Evolutionary conservation across 73 alveolate genomes (phyloP).

Genomic region (Paramecium sonneborni): DNA sequence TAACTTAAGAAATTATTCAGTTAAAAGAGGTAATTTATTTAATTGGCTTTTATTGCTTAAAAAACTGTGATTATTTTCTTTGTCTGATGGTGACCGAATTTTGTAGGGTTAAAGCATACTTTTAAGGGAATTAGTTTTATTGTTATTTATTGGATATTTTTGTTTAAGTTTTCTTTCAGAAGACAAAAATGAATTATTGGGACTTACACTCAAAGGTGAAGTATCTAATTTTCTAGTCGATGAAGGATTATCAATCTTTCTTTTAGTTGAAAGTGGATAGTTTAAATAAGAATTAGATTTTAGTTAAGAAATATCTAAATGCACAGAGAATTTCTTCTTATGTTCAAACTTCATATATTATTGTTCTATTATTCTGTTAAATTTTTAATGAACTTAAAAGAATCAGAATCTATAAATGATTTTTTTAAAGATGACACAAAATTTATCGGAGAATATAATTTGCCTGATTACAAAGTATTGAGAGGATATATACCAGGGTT

Average conservation of each 20-base stretch:
- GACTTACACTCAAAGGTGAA: slow-evolving; percentile 8
- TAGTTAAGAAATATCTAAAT: slow-evolving; percentile 11
- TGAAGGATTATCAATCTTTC: slow-evolving; percentile 9
- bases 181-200: background rate
- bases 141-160: background rate
- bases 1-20: background rate
- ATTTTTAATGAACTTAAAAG: slow-evolving; percentile 58
- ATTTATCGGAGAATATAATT: slow-evolving; percentile 62
- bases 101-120: background rate
- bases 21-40: background rate
- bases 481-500: slow-evolving; percentile 65
- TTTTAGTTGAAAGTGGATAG: slow-evolving; percentile 22
- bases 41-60: slow-evolving; percentile 10
- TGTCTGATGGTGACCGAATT: slow-evolving; percentile 1
- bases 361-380: slow-evolving; percentile 23
- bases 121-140: slow-evolving; percentile 27
- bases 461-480: slow-evolving; percentile 55
- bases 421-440: slow-evolving; percentile 42
- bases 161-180: background rate
- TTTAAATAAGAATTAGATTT: background rate
- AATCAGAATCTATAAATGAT: slow-evolving; percentile 54
- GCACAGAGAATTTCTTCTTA: slow-evolving; percentile 41
- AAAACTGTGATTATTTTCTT: slow-evolving; percentile 19
- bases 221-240: slow-evolving; percentile 5
- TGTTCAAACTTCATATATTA: slow-evolving; percentile 32